These are phyloP conservation scores for Ascochyta pisi DNA, from an alignment of 2,329 filamentous ascomycete genomes.

Conservation along the genomic window DNA sequence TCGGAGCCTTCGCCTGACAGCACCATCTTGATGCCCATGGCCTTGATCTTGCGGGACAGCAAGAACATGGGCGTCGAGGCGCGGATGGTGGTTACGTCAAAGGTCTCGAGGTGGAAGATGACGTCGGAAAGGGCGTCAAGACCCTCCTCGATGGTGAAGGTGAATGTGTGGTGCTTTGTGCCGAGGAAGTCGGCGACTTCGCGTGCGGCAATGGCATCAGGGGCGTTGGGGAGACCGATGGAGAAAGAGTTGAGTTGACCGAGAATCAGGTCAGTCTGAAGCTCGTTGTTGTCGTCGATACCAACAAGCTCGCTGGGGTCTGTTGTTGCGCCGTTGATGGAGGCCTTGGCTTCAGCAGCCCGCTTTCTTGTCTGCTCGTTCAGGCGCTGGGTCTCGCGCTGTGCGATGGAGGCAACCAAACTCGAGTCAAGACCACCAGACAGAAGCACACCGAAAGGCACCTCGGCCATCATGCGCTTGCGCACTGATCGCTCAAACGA, in stretches of 20 bases:
- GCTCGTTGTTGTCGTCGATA: constrained; percentile 89
- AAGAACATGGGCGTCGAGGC: constrained; percentile 99
- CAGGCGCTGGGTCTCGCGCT: constrained; percentile 84
- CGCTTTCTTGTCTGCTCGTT: constrained; percentile 65
- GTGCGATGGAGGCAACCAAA: constrained; percentile 91
- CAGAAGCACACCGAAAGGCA: constrained; percentile 93
- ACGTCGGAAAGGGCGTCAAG: constrained; percentile 96
- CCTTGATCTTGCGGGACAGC: constrained; percentile 98
- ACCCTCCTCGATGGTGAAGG: constrained; percentile 96
- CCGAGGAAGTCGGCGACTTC: constrained; percentile 97
- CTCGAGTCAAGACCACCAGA: constrained; percentile 97
- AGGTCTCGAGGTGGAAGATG: constrained; percentile 97
- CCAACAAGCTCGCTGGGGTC: constrained; percentile 71
- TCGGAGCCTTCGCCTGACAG: constrained; percentile 95
- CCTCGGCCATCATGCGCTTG: constrained; percentile 98
- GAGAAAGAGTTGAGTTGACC: constrained; percentile 99
- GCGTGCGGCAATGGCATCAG: constrained; percentile 88
- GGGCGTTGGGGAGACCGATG: constrained; percentile 90
- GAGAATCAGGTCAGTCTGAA: constrained; percentile 88
- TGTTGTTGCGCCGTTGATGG: constrained; percentile 21
- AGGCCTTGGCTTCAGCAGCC: constrained; percentile 44
- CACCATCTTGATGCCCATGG: constrained; percentile 99
- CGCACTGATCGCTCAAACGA: constrained; percentile 89
- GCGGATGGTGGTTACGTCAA: constrained; percentile 97
- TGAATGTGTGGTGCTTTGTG: constrained; percentile 97